Percentiles rank a stretch among this genome's conserved stretches.
These are phyloP conservation scores for Veloboletus limbatus DNA, from an alignment of 1,284 basidiomycete genomes.

Conservation along the genomic window DNA sequence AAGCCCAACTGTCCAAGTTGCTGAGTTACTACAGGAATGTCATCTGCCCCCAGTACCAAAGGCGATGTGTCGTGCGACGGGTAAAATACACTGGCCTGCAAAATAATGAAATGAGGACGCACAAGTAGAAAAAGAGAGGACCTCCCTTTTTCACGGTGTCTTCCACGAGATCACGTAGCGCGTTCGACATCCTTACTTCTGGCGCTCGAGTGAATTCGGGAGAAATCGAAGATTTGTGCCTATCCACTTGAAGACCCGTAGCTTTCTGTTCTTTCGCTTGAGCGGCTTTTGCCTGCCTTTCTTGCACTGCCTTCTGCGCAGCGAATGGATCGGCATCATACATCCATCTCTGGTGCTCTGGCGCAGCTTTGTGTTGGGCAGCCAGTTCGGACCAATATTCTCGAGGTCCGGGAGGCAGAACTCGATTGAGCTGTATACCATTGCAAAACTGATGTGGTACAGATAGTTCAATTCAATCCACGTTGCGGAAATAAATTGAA, in stretches of 20 bases:
- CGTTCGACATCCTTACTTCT: conserved; percentile 83
- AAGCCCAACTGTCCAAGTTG: conserved; percentile 61
- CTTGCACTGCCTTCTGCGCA: conserved; percentile 64
- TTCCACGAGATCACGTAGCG: conserved; percentile 80
- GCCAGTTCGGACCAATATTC: conserved; percentile 84
- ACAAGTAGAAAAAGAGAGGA: neutral
- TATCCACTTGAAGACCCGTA: conserved; percentile 15
- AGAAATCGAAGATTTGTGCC: conserved; percentile 19
- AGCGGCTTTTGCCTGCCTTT: conserved; percentile 57
- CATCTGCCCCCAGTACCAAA: conserved; percentile 48
- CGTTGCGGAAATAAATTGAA: neutral
- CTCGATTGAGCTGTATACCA: conserved; percentile 70
- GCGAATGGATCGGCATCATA: conserved; percentile 84
- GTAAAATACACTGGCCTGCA: conserved; percentile 51
- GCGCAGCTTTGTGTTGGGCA: conserved; percentile 63
- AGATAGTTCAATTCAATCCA: conserved; percentile 12
- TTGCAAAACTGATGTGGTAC: conserved; percentile 65
- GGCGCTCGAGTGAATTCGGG: conserved; percentile 65
- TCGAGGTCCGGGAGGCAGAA: conserved; percentile 77
- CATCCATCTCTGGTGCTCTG: conserved; percentile 79
- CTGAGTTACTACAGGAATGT: conserved; percentile 37
- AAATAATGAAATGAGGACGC: conserved; percentile 2
- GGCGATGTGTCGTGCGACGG: conserved; percentile 48
- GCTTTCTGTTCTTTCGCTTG: conserved; percentile 39
- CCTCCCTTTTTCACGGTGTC: conserved; percentile 74